These are phyloP conservation scores for Rhizopogon rudus DNA, from an alignment of 768 basidiomycete genomes.

Conservation along the genomic window DNA sequence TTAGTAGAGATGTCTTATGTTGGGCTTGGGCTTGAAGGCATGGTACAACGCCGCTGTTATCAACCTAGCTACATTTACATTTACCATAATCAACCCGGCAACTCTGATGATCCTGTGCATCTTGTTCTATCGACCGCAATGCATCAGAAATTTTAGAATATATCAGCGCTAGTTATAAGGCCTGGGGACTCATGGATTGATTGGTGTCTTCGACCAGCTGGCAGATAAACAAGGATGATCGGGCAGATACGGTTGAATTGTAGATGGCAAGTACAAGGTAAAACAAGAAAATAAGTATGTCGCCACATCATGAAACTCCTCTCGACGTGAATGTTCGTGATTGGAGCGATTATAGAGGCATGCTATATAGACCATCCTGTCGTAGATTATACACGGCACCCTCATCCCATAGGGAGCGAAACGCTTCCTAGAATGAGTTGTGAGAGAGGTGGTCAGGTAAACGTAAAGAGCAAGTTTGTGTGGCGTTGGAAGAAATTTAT, in stretches of 20 bases:
- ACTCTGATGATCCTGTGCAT: no score
- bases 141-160: no score
- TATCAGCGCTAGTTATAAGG: no score
- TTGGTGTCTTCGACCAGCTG: no score
- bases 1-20: neutral
- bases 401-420: slow-evolving; percentile 49
- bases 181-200: no score
- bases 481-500: neutral
- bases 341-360: slow-evolving; percentile 84
- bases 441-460: slow-evolving; percentile 42
- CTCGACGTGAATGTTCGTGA: slow-evolving; percentile 62
- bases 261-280: neutral
- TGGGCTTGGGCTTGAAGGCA: neutral
- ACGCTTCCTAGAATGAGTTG: slow-evolving; percentile 50
- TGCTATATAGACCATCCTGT: slow-evolving; percentile 45
- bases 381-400: slow-evolving; percentile 31
- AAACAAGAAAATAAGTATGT: slow-evolving; percentile 30
- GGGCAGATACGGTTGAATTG: no score
- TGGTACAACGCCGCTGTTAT: neutral
- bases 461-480: slow-evolving; percentile 16
- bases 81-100: neutral
- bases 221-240: no score
- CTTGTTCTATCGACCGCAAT: no score
- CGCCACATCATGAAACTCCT: slow-evolving; percentile 87
- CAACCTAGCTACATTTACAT: neutral